These are phyloP conservation scores for Phytophthora ramorum DNA, from an alignment of 352 stramenopile species.

Conservation along the genomic window DNA sequence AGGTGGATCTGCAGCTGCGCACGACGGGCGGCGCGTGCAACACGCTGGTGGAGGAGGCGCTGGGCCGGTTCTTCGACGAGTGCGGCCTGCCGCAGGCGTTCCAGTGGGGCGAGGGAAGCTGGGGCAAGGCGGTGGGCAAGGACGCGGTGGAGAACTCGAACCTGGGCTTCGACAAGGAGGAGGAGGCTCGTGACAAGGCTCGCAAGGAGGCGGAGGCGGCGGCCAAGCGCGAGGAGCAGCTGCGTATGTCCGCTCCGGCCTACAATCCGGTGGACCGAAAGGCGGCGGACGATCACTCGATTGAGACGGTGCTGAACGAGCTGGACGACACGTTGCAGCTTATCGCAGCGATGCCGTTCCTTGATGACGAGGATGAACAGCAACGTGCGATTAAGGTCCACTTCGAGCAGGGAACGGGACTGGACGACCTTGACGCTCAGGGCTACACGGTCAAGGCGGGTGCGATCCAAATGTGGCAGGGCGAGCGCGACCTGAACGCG, in stretches of 20 bases:
- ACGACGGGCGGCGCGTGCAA: slow-evolving; percentile 81
- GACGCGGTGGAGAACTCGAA: slow-evolving; percentile 70
- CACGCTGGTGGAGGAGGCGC: slow-evolving; percentile 77
- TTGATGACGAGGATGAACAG: slow-evolving; percentile 74
- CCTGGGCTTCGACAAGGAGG: slow-evolving; percentile 67
- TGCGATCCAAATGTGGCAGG: slow-evolving; percentile 68
- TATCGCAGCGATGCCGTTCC: slow-evolving; percentile 70
- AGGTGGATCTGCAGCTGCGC: slow-evolving; percentile 68
- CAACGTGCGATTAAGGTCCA: slow-evolving; percentile 51
- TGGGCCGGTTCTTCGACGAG: slow-evolving; percentile 74
- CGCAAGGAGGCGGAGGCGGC: slow-evolving; percentile 45
- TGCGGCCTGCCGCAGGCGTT: slow-evolving; percentile 70
- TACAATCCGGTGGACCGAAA: slow-evolving; percentile 51
- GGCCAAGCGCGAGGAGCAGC: slow-evolving; percentile 45
- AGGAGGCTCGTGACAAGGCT: slow-evolving; percentile 48
- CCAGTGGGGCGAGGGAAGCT: slow-evolving; percentile 77
- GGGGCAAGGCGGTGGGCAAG: slow-evolving; percentile 72
- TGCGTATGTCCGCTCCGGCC: no score
- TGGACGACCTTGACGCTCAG: slow-evolving; percentile 67
- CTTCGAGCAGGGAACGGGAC: slow-evolving; percentile 64
- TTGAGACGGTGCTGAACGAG: slow-evolving; percentile 59
- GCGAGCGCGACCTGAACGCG: slow-evolving; percentile 66
- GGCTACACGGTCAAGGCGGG: slow-evolving; percentile 65
- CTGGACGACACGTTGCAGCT: slow-evolving; percentile 76
- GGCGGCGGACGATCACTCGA: slow-evolving; percentile 48